These are phyloP conservation scores for Cymbidium sinense DNA, from an alignment of 106 monocot species.

Conservation along the genomic window DNA sequence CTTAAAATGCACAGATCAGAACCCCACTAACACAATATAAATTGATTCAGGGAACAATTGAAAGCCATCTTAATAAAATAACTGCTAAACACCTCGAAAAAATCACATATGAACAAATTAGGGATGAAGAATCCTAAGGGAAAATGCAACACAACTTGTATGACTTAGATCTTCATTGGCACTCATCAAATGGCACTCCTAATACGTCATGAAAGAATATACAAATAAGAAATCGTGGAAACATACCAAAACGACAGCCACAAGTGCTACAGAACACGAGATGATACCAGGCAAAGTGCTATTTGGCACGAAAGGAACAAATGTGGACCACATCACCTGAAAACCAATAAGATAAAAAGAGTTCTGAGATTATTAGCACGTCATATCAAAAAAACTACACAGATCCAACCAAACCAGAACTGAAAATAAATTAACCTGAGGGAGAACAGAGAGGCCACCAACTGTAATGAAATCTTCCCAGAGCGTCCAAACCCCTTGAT, in stretches of 20 bases:
- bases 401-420: background rate
- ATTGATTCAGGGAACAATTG: background rate
- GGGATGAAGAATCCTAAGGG: background rate
- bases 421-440: constrained; percentile 44
- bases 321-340: constrained; percentile 99
- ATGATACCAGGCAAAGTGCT: constrained; percentile 76
- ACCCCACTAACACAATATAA: background rate
- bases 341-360: background rate
- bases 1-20: background rate
- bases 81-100: background rate
- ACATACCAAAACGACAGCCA: constrained; percentile 64
- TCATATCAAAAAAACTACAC: background rate
- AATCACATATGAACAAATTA: background rate
- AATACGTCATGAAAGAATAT: background rate
- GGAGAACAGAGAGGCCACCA: constrained; percentile 85
- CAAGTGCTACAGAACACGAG: constrained; percentile 34
- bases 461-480: constrained; percentile 95
- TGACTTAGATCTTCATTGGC: background rate
- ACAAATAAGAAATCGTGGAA: background rate
- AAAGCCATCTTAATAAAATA: background rate
- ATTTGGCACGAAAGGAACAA: constrained; percentile 80
- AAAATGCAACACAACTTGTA: background rate
- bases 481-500: constrained; percentile 39
- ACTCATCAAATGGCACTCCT: background rate
- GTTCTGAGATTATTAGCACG: background rate